These are phyloP conservation scores for Talaromyces sp. DNA, from an alignment of 2,329 filamentous ascomycete species.

Conservation along the genomic window DNA sequence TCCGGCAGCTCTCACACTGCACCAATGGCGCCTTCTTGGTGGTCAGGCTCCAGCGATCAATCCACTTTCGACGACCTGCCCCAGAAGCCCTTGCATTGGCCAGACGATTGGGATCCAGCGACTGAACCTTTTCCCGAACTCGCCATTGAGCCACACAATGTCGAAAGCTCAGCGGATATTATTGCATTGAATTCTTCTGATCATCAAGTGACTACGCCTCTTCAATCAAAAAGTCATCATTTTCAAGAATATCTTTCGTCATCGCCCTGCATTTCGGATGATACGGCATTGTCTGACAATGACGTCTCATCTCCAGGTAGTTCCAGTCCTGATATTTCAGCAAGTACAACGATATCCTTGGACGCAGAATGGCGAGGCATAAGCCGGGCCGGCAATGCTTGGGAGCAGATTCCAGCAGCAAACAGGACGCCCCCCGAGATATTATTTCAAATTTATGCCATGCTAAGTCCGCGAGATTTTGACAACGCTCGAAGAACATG, in stretches of 20 bases:
- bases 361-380: conserved; percentile 14
- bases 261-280: conserved; percentile 13
- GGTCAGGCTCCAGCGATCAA: background rate
- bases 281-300: conserved; percentile 15
- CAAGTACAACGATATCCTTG: conserved; percentile 3
- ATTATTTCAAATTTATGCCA: conserved; percentile 45
- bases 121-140: conserved; percentile 16
- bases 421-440: conserved; percentile 48
- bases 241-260: conserved; percentile 10
- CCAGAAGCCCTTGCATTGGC: conserved; percentile 11
- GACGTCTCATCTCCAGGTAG: conserved; percentile 8
- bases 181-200: conserved; percentile 10
- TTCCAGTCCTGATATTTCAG: conserved; percentile 6
- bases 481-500: conserved; percentile 60
- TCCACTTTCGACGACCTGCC: background rate
- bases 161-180: conserved; percentile 1
- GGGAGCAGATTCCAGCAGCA: conserved; percentile 24
- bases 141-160: background rate
- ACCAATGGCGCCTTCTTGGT: conserved; percentile 9
- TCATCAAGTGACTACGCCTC: background rate
- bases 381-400: background rate
- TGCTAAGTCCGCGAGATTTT: conserved; percentile 51
- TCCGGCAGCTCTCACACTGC: background rate
- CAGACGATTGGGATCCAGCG: conserved; percentile 3
- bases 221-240: background rate